Base-by-base conservation (phyloP, 495 filamentous ascomycete genomes). In the Aspergillus homomorphus region DNA sequence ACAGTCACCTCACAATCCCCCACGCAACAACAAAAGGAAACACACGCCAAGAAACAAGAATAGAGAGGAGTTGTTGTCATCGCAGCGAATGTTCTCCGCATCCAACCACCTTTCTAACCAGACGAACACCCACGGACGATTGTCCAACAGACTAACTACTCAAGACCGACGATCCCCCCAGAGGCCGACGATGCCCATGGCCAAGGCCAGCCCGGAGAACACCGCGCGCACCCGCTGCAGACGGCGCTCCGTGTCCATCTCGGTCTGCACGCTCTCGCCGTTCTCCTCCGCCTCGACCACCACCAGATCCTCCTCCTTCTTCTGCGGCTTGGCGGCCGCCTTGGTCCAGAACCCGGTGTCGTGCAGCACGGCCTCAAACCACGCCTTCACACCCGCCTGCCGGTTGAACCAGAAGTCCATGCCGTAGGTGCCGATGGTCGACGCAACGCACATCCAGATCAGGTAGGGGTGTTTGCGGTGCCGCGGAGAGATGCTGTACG, bases 381-480 rank as follows among this genome's bases (percentile, higher is more conserved):
- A 74, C 52, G 64, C 64, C 59, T 64, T 70, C 50, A 73, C 61
- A 2, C 71, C 66, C 28, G 65, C 42, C 48, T 70, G 57, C 30
- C 73, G 70, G 65, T 80, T 67, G 66, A 80, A 69, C 71, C 77
- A 80, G 60, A 82, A 73, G 61, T 87, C 86, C 0, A 82, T 77
- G 9, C 79, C 70, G n/a, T 78, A 82, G 20, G 84, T 81, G 52
- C 77, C 73, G 9, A 82, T 46, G 6, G 80, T 80, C 43, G 89
- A 81, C 14, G 76, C 60, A 0, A 87, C 65, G 15, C 80, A 79
- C 26, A 88, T 87, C 85, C 91, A 96, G 33, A 96, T 66, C 3
- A 96, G 83, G 67, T 93, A 96, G 0, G 92, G 92, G 68, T 96
- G 92, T 59, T 85, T 83, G 59, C 80, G 78, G 53, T 83, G 81